Base-by-base conservation (phyloP, 164 flowering plant species). In the Amborella trichopoda region DNA sequence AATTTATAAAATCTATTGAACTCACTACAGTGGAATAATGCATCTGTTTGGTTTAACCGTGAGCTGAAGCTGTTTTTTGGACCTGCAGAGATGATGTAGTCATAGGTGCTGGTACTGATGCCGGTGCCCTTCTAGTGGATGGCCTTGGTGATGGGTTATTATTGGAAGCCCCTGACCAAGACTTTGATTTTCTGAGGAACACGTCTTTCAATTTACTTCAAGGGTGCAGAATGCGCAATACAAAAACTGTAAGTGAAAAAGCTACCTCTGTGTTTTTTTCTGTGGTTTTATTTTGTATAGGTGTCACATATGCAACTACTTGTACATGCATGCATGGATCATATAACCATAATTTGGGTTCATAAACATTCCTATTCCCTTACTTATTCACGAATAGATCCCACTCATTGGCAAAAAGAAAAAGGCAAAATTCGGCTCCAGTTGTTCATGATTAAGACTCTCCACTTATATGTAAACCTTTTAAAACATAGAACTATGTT, bases 211-310 rank as follows among this genome's bases (percentile, higher is more conserved):
- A 91, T 67, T 71, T 91, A 59, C 78, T 91, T 30, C 98, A 91
- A 66, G 98, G 98, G 44, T 91, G 98, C 75, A 75, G 98, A 67
- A 91, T 91, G 98, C 64, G 98, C 27, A 91, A 91, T 51, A 91
- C 98, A 44, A 91, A 91, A 69, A 91, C 96, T 63, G 98, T 90
- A 67, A 33, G 50, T n/a, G n/a, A n/a, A n/a, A n/a, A n/a, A n/a
- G n/a, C n/a, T n/a, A n/a, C n/a, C n/a, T n/a, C n/a, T n/a, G n/a
- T n/a, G n/a, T n/a, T n/a, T n/a, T n/a, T n/a, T n/a, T n/a, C n/a
- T n/a, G n/a, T n/a, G n/a, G n/a, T n/a, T n/a, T n/a, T n/a, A n/a
- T n/a, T n/a, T n/a, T n/a, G n/a, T n/a, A n/a, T n/a, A n/a, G n/a
- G n/a, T n/a, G n/a, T n/a, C n/a, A n/a, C n/a, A n/a, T n/a, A n/a